These are phyloP conservation scores for Kwoniella sp. DNA, from an alignment of 768 basidiomycete species.

Conservation along the genomic window DNA sequence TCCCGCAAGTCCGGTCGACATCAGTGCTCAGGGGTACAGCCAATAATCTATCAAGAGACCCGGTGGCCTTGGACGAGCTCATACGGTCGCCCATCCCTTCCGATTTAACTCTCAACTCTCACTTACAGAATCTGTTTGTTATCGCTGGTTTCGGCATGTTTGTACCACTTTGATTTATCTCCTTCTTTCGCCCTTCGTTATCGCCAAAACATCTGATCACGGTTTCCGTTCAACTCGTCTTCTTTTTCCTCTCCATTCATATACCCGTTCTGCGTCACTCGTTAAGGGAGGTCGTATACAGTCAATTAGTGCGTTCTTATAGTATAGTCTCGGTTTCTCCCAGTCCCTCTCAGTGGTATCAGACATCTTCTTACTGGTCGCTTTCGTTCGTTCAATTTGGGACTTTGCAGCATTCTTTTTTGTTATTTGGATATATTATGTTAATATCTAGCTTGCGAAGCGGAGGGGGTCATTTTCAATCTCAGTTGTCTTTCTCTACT, in stretches of 20 bases:
- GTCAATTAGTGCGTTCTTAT: background rate
- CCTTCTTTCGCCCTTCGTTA: background rate
- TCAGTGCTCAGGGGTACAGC: conserved; percentile 21
- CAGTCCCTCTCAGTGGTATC: no score
- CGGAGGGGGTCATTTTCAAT: no score
- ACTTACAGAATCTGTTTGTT: background rate
- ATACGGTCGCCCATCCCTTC: no score
- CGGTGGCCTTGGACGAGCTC: no score
- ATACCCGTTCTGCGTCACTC: background rate
- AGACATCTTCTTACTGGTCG: no score
- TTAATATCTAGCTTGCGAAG: no score
- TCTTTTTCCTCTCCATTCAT: background rate
- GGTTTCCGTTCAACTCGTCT: background rate
- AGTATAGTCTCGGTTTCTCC: background rate
- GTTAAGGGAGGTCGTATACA: background rate
- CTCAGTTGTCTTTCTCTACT: no score
- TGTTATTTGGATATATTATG: background rate
- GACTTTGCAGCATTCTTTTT: background rate
- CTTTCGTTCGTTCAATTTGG: background rate
- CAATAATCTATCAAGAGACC: conserved; percentile 12
- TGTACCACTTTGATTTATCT: background rate
- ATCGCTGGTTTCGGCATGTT: background rate
- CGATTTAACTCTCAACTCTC: no score
- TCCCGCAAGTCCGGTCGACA: conserved; percentile 30
- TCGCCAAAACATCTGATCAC: no score